These are phyloP conservation scores for Salix udensis DNA, from an alignment of 345 rosid species.

Conservation along the genomic window DNA sequence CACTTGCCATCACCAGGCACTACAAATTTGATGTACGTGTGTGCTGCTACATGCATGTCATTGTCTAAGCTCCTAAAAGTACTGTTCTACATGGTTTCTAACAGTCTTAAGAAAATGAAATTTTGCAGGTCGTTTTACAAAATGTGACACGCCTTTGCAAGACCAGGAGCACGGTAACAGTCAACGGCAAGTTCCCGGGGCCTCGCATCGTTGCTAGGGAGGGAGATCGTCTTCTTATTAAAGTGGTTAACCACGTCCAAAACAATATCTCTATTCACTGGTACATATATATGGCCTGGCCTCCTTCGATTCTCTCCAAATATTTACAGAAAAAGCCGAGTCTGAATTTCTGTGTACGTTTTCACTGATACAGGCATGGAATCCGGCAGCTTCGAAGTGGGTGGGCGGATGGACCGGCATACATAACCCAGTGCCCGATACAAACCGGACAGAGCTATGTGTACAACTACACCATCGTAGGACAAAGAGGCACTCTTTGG, in stretches of 20 bases:
- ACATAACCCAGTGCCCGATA: slow-evolving; percentile 5
- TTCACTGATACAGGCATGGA: slow-evolving; percentile 4
- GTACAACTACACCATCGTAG: slow-evolving; percentile 5
- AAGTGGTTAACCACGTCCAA: slow-evolving; percentile 14
- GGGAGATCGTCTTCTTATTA: slow-evolving; percentile 2
- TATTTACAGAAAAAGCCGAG: not conserved
- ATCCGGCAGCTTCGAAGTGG: not conserved
- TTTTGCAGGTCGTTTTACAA: slow-evolving; percentile 4
- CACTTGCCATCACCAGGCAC: too few relatives aligned
- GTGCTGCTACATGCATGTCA: too few relatives aligned
- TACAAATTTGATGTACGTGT: too few relatives aligned
- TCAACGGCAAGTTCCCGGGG: not conserved
- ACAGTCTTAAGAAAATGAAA: not conserved
- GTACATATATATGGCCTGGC: not conserved
- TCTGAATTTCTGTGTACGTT: too few relatives aligned
- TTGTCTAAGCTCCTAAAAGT: too few relatives aligned
- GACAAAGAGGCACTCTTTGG: slow-evolving; percentile 6
- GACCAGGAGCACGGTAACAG: slow-evolving; percentile 16
- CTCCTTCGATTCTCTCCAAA: too few relatives aligned
- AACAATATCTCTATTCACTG: slow-evolving; percentile 19
- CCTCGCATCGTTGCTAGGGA: slow-evolving; percentile 1
- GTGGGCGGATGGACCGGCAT: not conserved
- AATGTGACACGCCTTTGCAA: slow-evolving; percentile 21
- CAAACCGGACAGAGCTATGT: not conserved
- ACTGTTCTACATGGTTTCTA: not conserved